These are phyloP conservation scores for Phytophthora palmivora DNA, from an alignment of 352 stramenopile species.

Conservation along the genomic window DNA sequence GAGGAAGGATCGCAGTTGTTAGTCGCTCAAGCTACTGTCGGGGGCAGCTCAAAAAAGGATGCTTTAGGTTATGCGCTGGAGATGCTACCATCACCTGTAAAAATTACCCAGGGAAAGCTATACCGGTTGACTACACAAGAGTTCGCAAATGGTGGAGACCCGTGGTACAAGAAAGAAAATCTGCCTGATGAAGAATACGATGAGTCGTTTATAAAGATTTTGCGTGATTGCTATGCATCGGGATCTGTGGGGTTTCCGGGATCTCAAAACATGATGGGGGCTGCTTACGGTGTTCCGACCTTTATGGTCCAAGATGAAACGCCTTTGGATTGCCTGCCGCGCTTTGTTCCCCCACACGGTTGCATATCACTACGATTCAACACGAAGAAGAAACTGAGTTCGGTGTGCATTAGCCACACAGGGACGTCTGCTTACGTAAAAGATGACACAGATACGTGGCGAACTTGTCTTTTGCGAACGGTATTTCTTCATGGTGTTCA, in stretches of 20 bases:
- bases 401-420: slow-evolving; percentile 76
- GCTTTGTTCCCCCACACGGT: slow-evolving; percentile 68
- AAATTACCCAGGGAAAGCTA: slow-evolving; percentile 83
- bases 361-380: slow-evolving; percentile 69
- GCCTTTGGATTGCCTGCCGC: slow-evolving; percentile 62
- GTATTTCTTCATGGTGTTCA: slow-evolving; percentile 74
- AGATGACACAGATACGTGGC: slow-evolving; percentile 64
- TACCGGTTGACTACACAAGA: slow-evolving; percentile 89
- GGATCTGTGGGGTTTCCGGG: slow-evolving; percentile 82
- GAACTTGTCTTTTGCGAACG: slow-evolving; percentile 69
- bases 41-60: slow-evolving; percentile 73
- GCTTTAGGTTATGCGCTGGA: slow-evolving; percentile 80
- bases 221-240: slow-evolving; percentile 88
- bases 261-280: slow-evolving; percentile 88
- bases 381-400: slow-evolving; percentile 62
- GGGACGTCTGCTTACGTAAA: slow-evolving; percentile 67
- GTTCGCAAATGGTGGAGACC: slow-evolving; percentile 87
- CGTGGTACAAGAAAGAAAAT: slow-evolving; percentile 92
- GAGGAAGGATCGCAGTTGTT: slow-evolving; percentile 81
- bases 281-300: slow-evolving; percentile 86
- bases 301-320: slow-evolving; percentile 86
- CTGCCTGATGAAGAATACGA: slow-evolving; percentile 89
- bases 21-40: slow-evolving; percentile 69
- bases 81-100: slow-evolving; percentile 54
- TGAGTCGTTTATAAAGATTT: slow-evolving; percentile 85